phyloP scores from a whole-genome alignment of 805 yeast genomes.

The Scheffersomyces amazonensis region DNA sequence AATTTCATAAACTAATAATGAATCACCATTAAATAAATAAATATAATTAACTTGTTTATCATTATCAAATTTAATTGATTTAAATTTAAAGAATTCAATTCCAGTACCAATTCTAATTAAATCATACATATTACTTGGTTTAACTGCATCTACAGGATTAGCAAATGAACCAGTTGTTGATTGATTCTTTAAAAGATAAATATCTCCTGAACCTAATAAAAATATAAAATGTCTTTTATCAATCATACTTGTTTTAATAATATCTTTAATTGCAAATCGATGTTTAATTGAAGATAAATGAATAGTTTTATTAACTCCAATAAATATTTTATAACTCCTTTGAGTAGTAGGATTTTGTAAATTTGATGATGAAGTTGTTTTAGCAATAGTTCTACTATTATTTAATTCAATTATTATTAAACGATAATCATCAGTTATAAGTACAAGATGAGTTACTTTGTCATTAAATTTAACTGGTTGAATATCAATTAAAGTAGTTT shows the following conservation, averaged over 20 bases:
- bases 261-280: slow-evolving; percentile 19
- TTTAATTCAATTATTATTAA: slow-evolving; percentile 23
- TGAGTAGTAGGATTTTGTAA: slow-evolving; percentile 2
- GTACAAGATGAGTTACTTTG: slow-evolving; percentile 12
- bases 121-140: slow-evolving; percentile 30
- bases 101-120: slow-evolving; percentile 25
- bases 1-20: slow-evolving; percentile 26
- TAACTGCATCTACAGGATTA: slow-evolving; percentile 5
- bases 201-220: slow-evolving; percentile 36
- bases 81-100: slow-evolving; percentile 32
- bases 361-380: slow-evolving; percentile 2
- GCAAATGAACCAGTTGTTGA: slow-evolving; percentile 1
- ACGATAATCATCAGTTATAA: slow-evolving; percentile 28
- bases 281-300: slow-evolving; percentile 30
- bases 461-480: slow-evolving; percentile 11
- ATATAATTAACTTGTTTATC: slow-evolving; percentile 8
- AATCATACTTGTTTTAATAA: slow-evolving; percentile 23
- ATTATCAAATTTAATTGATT: slow-evolving; percentile 14
- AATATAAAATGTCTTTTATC: slow-evolving; percentile 32
- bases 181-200: slow-evolving; percentile 34
- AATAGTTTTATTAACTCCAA: slow-evolving; percentile 29
- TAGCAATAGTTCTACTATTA: slow-evolving; percentile 5
- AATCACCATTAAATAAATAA: slow-evolving; percentile 39
- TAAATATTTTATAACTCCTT: slow-evolving; percentile 21
- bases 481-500: slow-evolving; percentile 16